Base-by-base conservation (phyloP, 202 grass and related monocot genomes). In the Setaria viridis region DNA sequence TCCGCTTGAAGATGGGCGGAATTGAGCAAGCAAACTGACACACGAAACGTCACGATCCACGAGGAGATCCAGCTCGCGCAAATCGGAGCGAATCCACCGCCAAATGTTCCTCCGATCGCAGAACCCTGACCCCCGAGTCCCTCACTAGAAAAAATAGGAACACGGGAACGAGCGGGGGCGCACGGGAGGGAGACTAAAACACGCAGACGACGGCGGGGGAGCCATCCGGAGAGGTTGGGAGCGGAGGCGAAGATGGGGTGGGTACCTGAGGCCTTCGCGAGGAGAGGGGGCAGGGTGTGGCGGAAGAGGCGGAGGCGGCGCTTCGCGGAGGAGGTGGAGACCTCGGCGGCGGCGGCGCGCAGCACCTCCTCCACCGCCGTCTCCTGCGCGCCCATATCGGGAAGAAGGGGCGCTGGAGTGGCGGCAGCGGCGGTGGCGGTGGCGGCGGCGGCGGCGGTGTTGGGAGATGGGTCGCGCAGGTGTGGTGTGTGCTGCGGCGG, bases 301-400 rank as follows among this genome's bases (percentile, higher is more conserved):
- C 88, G 88, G 76, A 99, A 99, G 84, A 99, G 88, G 87, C 71
- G 80, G 88, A 95, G 76, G 47, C 96, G 96, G 74, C 78, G 85
- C 91, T 82, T 95, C 15, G 73, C 90, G 9, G 96, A 95, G 21
- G 91, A 86, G 71, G 88, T 91, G 11, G 96, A 92, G 32, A 94
- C 90, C 90, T 92, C 96, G 55, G 82, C 81, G 5, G 82, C 78
- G 49, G 96, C 95, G 76, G 88, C 82, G 76, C 91, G 85, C 70
- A 98, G 72, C 77, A 77, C 86, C 71, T 94, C 80, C 84, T 90
- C 88, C 80, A 65, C 84, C 62, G 85, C 50, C 84, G 85, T 84
- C 47, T 91, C 80, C 70, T 87, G 91, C 64, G 83, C 89, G 19
- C 85, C 85, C 89, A 88, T 91, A 10, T 29, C 34, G 84, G 33